Percentiles rank a stretch among this genome's conserved stretches.
phyloP scores from a whole-genome alignment of 1,284 basidiomycete species.

The Cryptococcus maquisensis region DNA sequence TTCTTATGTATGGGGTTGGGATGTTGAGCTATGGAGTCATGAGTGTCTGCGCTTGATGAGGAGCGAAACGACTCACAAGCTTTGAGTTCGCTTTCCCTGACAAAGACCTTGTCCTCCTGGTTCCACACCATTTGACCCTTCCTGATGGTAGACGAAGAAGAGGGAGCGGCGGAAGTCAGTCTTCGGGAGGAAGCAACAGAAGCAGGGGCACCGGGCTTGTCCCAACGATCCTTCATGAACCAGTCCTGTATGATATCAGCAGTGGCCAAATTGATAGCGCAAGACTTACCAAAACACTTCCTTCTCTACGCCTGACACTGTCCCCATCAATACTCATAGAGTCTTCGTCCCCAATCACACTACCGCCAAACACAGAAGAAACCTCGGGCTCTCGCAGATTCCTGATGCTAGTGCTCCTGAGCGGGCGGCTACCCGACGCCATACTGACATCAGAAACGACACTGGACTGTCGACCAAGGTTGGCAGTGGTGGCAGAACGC shows the following conservation, averaged over 20 bases:
- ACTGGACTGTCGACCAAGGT: constrained; percentile 24
- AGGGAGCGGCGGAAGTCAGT: constrained; percentile 16
- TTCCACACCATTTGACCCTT: constrained; percentile 46
- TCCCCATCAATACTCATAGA: constrained; percentile 29
- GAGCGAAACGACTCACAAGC: constrained; percentile 18
- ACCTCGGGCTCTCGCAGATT: constrained; percentile 12
- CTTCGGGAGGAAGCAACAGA: constrained; percentile 22
- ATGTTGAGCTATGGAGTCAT: constrained; percentile 13
- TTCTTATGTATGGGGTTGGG: constrained; percentile 31
- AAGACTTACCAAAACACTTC: constrained; percentile 26
- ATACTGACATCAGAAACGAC: constrained; percentile 30
- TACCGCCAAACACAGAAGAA: constrained; percentile 14
- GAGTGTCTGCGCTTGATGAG: not conserved
- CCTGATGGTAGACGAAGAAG: constrained; percentile 23
- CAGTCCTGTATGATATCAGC: constrained; percentile 19
- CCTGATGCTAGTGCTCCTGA: constrained; percentile 1
- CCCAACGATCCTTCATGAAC: constrained; percentile 34
- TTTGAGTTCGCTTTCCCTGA: constrained; percentile 33
- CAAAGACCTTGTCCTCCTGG: constrained; percentile 39
- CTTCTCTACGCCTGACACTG: constrained; percentile 13
- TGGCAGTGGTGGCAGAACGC: constrained; percentile 31
- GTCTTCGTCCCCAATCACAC: constrained; percentile 22
- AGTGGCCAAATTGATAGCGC: not conserved
- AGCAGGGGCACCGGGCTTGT: constrained; percentile 20
- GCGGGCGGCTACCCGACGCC: constrained; percentile 10